Evolutionary conservation across 2,329 filamentous ascomycete species (phyloP), one percentile per base, ranked within the genome.

Genomic region (Ascomycota sp.): DNA sequence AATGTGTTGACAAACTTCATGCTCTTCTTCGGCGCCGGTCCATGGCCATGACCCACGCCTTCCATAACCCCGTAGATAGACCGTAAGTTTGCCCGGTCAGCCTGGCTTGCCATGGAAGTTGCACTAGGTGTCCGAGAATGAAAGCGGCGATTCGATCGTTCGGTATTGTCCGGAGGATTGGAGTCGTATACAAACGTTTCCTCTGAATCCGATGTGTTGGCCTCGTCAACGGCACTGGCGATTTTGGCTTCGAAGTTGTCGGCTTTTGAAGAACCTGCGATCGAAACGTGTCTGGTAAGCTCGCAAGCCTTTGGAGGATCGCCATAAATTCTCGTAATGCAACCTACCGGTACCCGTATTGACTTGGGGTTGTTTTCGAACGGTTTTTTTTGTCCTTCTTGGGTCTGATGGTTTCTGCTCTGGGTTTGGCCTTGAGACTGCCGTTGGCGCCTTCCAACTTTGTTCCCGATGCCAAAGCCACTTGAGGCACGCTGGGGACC

Each of bases 161-260:
- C 69, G 29, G 57, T 61, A 29, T 47, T 52, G 39, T 77, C 72
- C 30, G 81, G 79, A 8, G 86, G 89, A 45, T 98, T 98, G 19
- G 89, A 95, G 52, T 98, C 89, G 55, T 98, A 98, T 11, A 98
- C 89, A 51, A 95, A 98, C 0, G 89, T 95, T 53, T 95, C 89
- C 44, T 94, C 89, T 1, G 86, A 95, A 50, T 98, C 89, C 6
- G 86, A 94, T 9, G 86, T 92, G 50, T 94, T 80, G 27, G 82
- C 83, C 51, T 95, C 85, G 48, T 95, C 86, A 30, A 98, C 83
- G 7, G 86, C 86, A 49, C 75, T 94, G 30, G 86, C 86, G 40
- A 98, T 83, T 47, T 92, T 92, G 40, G 85, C 83, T 57, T 95
- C 89, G 49, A 98, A 98, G 30, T 95, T 83, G 53, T 98, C 89